Evolutionary conservation across 805 yeast genomes (phyloP), one percentile per base, ranked within the genome.

Genomic region (Clavispora fructus): DNA sequence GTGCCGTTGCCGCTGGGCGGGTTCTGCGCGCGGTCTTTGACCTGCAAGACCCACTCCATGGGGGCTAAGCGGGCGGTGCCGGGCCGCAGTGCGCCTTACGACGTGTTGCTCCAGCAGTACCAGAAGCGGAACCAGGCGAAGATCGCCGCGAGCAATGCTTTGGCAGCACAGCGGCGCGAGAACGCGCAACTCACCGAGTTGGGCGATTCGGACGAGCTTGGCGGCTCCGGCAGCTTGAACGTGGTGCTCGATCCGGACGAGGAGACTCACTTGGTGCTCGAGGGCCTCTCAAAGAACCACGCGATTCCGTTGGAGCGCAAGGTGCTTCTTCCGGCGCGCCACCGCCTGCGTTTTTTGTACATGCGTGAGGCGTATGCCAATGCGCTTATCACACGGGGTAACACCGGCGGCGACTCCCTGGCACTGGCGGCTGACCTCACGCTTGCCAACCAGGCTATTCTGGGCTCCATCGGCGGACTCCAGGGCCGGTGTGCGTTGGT

Each of bases 11-110:
- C 96, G 0, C 86, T 85, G 53, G 98, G 97, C n/a, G 96, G 95
- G 0, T 85, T 82, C 55, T 94, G 99, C 73, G 97, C 97, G 5
- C 77, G 99, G 42, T 90, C 97, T 0, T 73, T 94, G 49, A 94
- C 99, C 0, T 94, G 99, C 75, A 94, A 94, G 62, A 90, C 97
- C 0, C 99, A 94, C 66, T 88, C 98, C 1, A 91, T 94, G 97
- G 97, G 97, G 30, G 96, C 97, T 26, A 94, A 94, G 59, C 79
- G 99, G 56, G 91, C 96, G 0, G 99, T 94, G 17, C 82, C 80
- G 14, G 99, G 99, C 10, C 77, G 99, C 57, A 83, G 95, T 31
- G 91, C 94, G 7, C 90, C 97, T 0, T 94, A 90, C 67, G 99
- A 94, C 63, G 82, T 81, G 27, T 71, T 94, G 44, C 71, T 94